phyloP scores from a whole-genome alignment of 2,329 filamentous ascomycete species.

The Chalaropsis ovoidea region DNA sequence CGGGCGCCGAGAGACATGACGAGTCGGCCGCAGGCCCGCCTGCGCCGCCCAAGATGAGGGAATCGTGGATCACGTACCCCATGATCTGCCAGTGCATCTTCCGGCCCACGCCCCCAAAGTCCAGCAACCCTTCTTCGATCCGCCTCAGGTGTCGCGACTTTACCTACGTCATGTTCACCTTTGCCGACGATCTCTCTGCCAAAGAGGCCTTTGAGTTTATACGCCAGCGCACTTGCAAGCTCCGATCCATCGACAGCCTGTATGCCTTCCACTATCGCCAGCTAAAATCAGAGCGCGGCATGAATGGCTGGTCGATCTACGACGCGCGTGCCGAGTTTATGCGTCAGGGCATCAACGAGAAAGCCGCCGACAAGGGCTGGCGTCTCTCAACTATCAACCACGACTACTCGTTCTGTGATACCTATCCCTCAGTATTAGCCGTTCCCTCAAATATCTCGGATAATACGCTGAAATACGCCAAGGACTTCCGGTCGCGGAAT shows the following conservation, averaged over 20 bases:
- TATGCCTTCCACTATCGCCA: slow-evolving; percentile 83
- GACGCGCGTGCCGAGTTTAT: slow-evolving; percentile 76
- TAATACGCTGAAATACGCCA: slow-evolving; percentile 88
- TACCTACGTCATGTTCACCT: slow-evolving; percentile 84
- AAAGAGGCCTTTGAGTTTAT: slow-evolving; percentile 84
- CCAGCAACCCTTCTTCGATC: slow-evolving; percentile 67
- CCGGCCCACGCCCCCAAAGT: slow-evolving; percentile 59
- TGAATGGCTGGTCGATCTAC: slow-evolving; percentile 77
- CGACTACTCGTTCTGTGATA: slow-evolving; percentile 84
- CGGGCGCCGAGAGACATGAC: slow-evolving; percentile 26
- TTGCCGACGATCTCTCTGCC: slow-evolving; percentile 61
- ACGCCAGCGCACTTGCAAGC: slow-evolving; percentile 65
- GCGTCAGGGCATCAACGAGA: slow-evolving; percentile 75
- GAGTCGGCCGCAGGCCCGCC: slow-evolving; percentile 26
- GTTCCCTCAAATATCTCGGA: slow-evolving; percentile 91
- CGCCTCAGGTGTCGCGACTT: slow-evolving; percentile 88
- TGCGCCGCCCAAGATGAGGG: slow-evolving; percentile 38
- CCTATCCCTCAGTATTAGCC: slow-evolving; percentile 75
- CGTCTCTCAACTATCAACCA: slow-evolving; percentile 81
- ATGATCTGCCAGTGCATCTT: slow-evolving; percentile 76
- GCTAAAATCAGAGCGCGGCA: slow-evolving; percentile 57
- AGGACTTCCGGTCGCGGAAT: slow-evolving; percentile 74
- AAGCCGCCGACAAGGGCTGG: slow-evolving; percentile 71
- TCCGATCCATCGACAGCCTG: slow-evolving; percentile 75
- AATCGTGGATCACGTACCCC: slow-evolving; percentile 90